Evolutionary conservation across 345 rosid species (phyloP).

Genomic region (Rhodamnia argentea): DNA sequence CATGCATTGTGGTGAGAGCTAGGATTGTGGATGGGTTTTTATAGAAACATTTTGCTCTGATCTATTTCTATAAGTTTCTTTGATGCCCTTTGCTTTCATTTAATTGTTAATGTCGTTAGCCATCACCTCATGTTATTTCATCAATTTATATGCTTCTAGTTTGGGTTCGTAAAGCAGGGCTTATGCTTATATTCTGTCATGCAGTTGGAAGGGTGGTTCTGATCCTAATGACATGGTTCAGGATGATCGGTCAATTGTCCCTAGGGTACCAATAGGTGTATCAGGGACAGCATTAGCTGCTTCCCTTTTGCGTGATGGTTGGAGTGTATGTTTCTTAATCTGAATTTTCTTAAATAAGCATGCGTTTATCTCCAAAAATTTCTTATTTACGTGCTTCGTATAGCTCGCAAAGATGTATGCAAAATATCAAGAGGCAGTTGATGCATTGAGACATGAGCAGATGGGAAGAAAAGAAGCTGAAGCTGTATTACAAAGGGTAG

Average conservation of each 20-base stretch:
- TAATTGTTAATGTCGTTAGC: background rate
- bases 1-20: background rate
- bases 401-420: conserved; percentile 89
- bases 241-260: conserved; percentile 34
- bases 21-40: background rate
- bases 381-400: background rate
- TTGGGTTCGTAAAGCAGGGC: background rate
- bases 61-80: background rate
- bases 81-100: background rate
- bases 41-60: background rate
- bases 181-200: background rate
- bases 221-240: conserved; percentile 32
- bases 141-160: background rate
- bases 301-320: conserved; percentile 92
- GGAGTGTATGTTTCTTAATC: conserved; percentile 73
- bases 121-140: background rate
- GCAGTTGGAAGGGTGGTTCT: conserved; percentile 27
- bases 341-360: background rate
- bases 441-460: conserved; percentile 92
- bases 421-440: conserved; percentile 96
- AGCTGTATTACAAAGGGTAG: conserved; percentile 79
- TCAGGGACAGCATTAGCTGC: conserved; percentile 97
- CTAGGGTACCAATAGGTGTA: conserved; percentile 79
- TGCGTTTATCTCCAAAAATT: background rate
- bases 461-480: conserved; percentile 94